phyloP scores from a whole-genome alignment of 2,329 filamentous ascomycete species.

The Stachybotrys echinatus region DNA sequence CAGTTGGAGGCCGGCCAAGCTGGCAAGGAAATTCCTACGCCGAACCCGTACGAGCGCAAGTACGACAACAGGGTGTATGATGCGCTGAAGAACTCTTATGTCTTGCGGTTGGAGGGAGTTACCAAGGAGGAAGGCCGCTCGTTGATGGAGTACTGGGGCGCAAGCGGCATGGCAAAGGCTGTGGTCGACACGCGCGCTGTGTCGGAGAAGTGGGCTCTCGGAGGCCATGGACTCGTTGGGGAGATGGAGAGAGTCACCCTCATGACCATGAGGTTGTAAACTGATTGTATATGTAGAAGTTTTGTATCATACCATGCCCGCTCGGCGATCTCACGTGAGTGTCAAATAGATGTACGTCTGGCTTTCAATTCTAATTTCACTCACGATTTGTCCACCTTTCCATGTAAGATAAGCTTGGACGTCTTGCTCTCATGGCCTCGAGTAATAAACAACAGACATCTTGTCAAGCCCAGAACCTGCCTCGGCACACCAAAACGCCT shows the following conservation, averaged over 20 bases:
- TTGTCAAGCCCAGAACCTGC: not conserved
- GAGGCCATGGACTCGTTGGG: slow-evolving; percentile 75
- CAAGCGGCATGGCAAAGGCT: slow-evolving; percentile 71
- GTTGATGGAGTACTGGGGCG: slow-evolving; percentile 90
- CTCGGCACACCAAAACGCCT: slow-evolving; percentile 27
- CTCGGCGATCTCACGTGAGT: not conserved
- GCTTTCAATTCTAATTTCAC: too few relatives aligned
- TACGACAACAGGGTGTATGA: slow-evolving; percentile 55
- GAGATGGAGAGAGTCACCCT: slow-evolving; percentile 71
- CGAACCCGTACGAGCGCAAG: slow-evolving; percentile 48
- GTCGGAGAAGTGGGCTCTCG: slow-evolving; percentile 77
- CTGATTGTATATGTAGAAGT: slow-evolving; percentile 11
- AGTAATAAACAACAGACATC: not conserved
- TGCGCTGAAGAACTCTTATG: slow-evolving; percentile 41
- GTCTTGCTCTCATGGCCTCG: not conserved
- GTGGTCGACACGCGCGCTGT: slow-evolving; percentile 67
- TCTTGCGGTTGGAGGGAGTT: slow-evolving; percentile 60
- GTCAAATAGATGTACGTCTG: not conserved
- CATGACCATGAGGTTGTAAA: slow-evolving; percentile 41
- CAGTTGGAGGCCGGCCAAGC: slow-evolving; percentile 44
- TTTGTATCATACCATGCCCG: slow-evolving; percentile 19
- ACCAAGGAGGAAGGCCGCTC: slow-evolving; percentile 69
- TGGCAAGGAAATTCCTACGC: slow-evolving; percentile 28
- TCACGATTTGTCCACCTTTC: too few relatives aligned
- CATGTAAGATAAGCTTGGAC: not conserved